Percentiles rank a stretch among this genome's conserved stretches.
Evolutionary conservation across 108 stramenopile species (phyloP).

Genomic region (Schizochytrium sp.): DNA sequence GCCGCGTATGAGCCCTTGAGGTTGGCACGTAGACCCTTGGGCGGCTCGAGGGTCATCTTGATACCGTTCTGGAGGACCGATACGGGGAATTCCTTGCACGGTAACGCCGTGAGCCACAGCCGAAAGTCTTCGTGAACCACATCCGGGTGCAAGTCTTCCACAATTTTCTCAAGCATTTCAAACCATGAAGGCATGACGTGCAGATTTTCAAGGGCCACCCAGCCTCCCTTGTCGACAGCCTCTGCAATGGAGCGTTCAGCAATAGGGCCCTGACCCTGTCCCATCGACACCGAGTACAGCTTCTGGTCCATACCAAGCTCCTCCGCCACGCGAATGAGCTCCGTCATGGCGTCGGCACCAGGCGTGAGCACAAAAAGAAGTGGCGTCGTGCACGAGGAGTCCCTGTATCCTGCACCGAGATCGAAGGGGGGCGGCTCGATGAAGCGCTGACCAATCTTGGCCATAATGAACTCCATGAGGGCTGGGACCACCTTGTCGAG

Average conservation of each 20-base stretch:
- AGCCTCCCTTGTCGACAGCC: conserved; percentile 41
- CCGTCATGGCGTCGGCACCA: conserved; percentile 56
- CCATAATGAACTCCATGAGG: conserved; percentile 41
- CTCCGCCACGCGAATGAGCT: conserved; percentile 48
- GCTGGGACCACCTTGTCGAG: conserved; percentile 45
- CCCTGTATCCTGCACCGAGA: conserved; percentile 40
- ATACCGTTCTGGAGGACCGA: conserved; percentile 56
- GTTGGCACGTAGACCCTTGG: conserved; percentile 57
- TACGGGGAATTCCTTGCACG: conserved; percentile 50
- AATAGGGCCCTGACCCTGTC: conserved; percentile 52
- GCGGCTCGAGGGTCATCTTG: conserved; percentile 62
- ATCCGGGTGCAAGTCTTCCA: conserved; percentile 49
- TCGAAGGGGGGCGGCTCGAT: conserved; percentile 54
- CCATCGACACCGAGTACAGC: conserved; percentile 38
- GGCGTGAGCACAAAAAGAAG: conserved; percentile 55
- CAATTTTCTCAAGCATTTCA: conserved; percentile 51
- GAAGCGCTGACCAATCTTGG: conserved; percentile 41
- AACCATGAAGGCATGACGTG: conserved; percentile 57
- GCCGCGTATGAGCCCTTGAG: conserved; percentile 41
- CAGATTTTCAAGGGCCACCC: conserved; percentile 61
- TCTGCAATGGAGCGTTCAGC: conserved; percentile 31
- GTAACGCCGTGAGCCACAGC: conserved; percentile 59
- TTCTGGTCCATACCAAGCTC: conserved; percentile 42
- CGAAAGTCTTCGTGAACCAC: conserved; percentile 43
- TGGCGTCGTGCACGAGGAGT: conserved; percentile 42